Conservation (phyloP, 306 rosid genomes). For the Heteromeles arbutifolia region DNA sequence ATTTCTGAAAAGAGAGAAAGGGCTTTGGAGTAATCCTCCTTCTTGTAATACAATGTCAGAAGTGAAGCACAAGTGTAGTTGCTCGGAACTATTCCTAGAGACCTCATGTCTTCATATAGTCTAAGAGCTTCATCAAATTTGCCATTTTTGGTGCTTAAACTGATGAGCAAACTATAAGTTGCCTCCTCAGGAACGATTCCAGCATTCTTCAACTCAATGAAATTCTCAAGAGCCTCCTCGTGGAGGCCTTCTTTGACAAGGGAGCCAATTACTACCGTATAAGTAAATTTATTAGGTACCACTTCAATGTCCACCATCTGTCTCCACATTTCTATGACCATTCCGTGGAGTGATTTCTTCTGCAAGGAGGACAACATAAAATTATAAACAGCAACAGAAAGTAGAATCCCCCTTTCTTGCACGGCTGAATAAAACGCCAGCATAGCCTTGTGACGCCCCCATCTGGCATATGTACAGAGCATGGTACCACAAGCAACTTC, state of each 20-base stretch:
- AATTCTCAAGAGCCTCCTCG: constrained; percentile 57
- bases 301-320: constrained; percentile 58
- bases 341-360: constrained; percentile 71
- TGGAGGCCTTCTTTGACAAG: constrained; percentile 50
- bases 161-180: constrained; percentile 70
- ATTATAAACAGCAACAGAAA: constrained; percentile 72
- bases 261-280: constrained; percentile 63
- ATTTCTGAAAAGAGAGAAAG: constrained; percentile 84
- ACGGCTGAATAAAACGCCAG: constrained; percentile 80
- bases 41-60: constrained; percentile 74
- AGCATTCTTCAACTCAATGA: constrained; percentile 47
- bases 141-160: constrained; percentile 51
- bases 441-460: constrained; percentile 94
- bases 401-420: constrained; percentile 47
- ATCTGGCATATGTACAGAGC: constrained; percentile 91
- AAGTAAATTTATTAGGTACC: constrained; percentile 56
- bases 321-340: constrained; percentile 61
- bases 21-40: constrained; percentile 75
- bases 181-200: constrained; percentile 76
- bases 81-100: constrained; percentile 59
- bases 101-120: constrained; percentile 69
- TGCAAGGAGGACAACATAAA: constrained; percentile 95
- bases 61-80: constrained; percentile 87
- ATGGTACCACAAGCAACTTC: constrained; percentile 93
- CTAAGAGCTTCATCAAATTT: constrained; percentile 48